phyloP scores from a whole-genome alignment of 495 filamentous ascomycete genomes.

The Aspergillus panamensis region DNA sequence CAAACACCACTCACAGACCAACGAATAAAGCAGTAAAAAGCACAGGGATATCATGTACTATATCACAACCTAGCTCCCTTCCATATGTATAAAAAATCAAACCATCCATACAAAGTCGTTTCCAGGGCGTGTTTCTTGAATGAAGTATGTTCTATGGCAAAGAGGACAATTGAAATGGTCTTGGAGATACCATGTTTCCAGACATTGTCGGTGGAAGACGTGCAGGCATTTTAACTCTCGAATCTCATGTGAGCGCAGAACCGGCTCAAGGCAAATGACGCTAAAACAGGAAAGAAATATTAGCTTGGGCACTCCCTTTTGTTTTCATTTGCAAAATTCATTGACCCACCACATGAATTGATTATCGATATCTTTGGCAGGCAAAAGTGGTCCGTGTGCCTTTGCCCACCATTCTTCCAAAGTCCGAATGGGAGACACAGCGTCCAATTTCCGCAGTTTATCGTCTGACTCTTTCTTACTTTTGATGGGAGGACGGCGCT shows the following conservation, averaged over 20 bases:
- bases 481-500: constrained; percentile 25
- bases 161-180: constrained; percentile 45
- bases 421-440: constrained; percentile 37
- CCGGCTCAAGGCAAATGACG: constrained; percentile 44
- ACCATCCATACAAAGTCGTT: constrained; percentile 45
- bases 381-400: constrained; percentile 35
- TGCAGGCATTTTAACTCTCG: constrained; percentile 44
- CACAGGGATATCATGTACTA: constrained; percentile 3
- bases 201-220: constrained; percentile 46
- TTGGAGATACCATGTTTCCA: constrained; percentile 46
- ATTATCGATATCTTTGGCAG: constrained; percentile 36
- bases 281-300: constrained; percentile 19
- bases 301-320: background rate
- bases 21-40: background rate
- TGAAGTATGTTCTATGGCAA: constrained; percentile 41
- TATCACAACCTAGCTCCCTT: background rate
- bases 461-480: constrained; percentile 31
- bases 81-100: constrained; percentile 23
- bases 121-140: constrained; percentile 31
- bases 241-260: constrained; percentile 39
- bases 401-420: constrained; percentile 45
- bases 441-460: constrained; percentile 39
- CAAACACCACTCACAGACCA: constrained; percentile 1
- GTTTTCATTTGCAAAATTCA: too few species aligned
- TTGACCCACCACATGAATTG: constrained; percentile 43